Evolutionary conservation across 768 basidiomycete genomes (phyloP), one percentile per base, ranked within the genome.

Genomic region (Agrocybe pediades): DNA sequence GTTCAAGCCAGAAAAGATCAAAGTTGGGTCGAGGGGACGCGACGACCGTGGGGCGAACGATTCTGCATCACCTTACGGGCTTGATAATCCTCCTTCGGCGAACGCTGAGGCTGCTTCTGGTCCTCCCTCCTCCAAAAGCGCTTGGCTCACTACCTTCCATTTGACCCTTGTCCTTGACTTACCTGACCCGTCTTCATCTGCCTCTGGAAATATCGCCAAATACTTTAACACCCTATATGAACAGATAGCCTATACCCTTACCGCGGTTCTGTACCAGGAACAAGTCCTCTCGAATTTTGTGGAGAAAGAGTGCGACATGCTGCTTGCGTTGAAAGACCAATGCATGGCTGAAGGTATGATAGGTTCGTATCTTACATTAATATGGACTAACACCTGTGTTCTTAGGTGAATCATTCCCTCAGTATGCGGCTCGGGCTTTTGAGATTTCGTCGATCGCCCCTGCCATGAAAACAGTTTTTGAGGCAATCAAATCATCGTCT

Each of bases 221-320:
- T 90, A 94, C 65, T 85, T 92, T 61, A 92, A 96, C 64, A 83
- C 87, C 42, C 82, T 97, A 33, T 97, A 97, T 64, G 83, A 92
- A 56, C 93, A 95, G 64, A 81, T 96, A 51, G 88, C 87, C 0
- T 95, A 95, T 72, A 88, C 90, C 2, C 76, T 93, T 57, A 93
- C 95, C 2, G 97, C 96, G 6, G 93, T 95, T 8, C 76, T 98
- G 41, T 95, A 88, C 61, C 90, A 93, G 65, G 88, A 97, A 65
- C 96, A 99, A 70, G 87, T 92, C 3, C 69, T 88, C 47, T 85
- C 85, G 26, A 88, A 90, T 64, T 98, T 90, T 69, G 90, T 99
- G 1, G 92, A 94, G 56, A 69, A 71, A 41, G 88, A 98, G 65
- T 90, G 89, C 26, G 90, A 90, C 51, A 68, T 72, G 11, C 76